phyloP scores from a whole-genome alignment of 192 early-diverging fungal species.

The Oehlia diaphana region DNA sequence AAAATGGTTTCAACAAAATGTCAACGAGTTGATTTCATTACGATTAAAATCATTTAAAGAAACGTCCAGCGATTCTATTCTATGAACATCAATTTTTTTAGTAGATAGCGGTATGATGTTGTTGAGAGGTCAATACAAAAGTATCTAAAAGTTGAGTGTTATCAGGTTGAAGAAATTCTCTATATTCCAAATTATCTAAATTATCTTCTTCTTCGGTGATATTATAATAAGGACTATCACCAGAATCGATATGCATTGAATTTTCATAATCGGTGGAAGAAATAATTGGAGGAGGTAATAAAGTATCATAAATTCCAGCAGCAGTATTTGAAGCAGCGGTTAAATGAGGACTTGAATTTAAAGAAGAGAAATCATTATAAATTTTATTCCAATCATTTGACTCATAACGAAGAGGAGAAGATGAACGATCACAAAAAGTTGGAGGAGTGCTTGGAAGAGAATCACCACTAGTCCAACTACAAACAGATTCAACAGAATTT shows the following conservation, averaged over 20 bases:
- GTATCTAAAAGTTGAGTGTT: neutral
- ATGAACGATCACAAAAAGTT: neutral
- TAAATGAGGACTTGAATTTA: neutral
- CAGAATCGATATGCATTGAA: neutral
- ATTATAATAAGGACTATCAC: neutral
- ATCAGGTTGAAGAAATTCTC: neutral
- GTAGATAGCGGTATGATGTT: too few species aligned
- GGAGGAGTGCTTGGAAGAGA: conserved; percentile 15
- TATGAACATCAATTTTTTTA: neutral
- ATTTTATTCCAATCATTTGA: neutral
- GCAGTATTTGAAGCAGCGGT: neutral
- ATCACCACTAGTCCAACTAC: conserved; percentile 2
- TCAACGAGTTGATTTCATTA: neutral
- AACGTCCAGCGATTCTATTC: neutral
- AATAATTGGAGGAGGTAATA: neutral
- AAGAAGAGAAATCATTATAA: neutral
- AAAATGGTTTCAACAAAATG: neutral
- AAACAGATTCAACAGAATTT: conserved; percentile 4
- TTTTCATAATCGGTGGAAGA: neutral
- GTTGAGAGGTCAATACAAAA: neutral
- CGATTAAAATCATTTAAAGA: neutral
- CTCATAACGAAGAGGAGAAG: conserved; percentile 8
- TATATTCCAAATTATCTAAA: neutral
- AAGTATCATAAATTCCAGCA: neutral
- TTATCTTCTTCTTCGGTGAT: neutral